phyloP scores from a whole-genome alignment of 2,329 filamentous ascomycete species.

The Mariannaea elegans region DNA sequence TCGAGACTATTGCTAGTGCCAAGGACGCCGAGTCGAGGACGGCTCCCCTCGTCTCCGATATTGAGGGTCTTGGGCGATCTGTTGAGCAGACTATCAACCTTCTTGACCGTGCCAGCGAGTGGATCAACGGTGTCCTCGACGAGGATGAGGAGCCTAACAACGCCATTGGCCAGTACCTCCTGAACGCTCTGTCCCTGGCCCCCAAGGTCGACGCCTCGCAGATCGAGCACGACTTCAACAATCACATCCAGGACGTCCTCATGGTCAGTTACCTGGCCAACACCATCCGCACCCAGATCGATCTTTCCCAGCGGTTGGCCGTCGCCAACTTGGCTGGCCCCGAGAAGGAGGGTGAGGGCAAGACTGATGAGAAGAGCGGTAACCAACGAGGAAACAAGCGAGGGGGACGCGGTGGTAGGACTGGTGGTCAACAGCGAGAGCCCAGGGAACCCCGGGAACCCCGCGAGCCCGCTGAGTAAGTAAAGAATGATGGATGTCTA shows the following conservation, averaged over 20 bases:
- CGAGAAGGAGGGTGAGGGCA: constrained; percentile 61
- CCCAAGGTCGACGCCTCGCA: constrained; percentile 92
- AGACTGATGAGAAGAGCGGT: constrained; percentile 53
- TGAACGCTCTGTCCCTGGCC: constrained; percentile 90
- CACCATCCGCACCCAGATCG: constrained; percentile 98
- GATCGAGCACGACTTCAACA: constrained; percentile 99
- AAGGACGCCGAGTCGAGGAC: constrained; percentile 80
- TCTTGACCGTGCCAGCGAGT: constrained; percentile 89
- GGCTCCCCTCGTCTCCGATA: constrained; percentile 81
- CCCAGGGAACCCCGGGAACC: constrained; percentile 55
- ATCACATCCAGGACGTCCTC: constrained; percentile 98
- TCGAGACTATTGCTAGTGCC: constrained; percentile 86
- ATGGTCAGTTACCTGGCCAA: constrained; percentile 98
- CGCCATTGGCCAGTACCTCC: constrained; percentile 91
- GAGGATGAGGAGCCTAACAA: constrained; percentile 91
- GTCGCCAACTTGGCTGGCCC: constrained; percentile 70
- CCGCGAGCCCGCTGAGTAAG: constrained; percentile 47
- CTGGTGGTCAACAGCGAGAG: constrained; percentile 61
- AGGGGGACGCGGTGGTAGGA: constrained; percentile 60
- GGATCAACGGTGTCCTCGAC: constrained; percentile 92
- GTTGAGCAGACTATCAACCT: constrained; percentile 89
- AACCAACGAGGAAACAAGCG: constrained; percentile 61
- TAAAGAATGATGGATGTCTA: background rate
- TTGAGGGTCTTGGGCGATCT: constrained; percentile 86
- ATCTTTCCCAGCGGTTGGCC: constrained; percentile 93